A percentile compares a stretch with the other conserved stretches of the same genome.
phyloP scores from a whole-genome alignment of 352 stramenopile genomes.

The Globisporangium okanoganense region DNA sequence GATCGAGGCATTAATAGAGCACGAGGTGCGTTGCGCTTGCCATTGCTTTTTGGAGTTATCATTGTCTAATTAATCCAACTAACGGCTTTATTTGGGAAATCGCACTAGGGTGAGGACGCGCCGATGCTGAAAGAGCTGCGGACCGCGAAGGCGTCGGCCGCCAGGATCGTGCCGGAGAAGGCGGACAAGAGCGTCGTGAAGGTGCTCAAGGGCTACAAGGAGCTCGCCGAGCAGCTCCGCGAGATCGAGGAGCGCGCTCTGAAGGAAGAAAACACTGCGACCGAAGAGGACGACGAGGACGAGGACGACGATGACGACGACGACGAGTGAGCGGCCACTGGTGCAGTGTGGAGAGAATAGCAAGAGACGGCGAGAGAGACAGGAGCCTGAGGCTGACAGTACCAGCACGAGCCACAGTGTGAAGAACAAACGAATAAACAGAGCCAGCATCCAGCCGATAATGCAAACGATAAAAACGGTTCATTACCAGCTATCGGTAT shows the following conservation, averaged over 20 bases:
- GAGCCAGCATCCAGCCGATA: neutral
- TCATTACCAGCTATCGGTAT: neutral
- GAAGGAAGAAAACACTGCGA: constrained; percentile 45
- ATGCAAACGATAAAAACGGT: neutral
- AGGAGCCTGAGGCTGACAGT: neutral
- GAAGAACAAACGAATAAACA: neutral
- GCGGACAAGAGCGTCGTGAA: constrained; percentile 65
- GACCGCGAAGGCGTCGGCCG: constrained; percentile 41
- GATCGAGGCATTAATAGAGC: constrained; percentile 70
- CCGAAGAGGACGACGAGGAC: constrained; percentile 40
- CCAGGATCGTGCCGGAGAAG: constrained; percentile 59
- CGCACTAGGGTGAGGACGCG: constrained; percentile 37
- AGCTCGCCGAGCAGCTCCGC: constrained; percentile 64
- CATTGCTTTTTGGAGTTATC: too few species aligned
- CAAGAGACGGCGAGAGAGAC: neutral
- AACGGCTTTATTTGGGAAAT: neutral
- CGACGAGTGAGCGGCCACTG: constrained; percentile 11
- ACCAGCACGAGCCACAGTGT: neutral
- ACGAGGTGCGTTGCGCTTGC: constrained; percentile 18
- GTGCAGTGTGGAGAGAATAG: constrained; percentile 8
- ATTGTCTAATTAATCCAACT: too few species aligned
- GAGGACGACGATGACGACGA: constrained; percentile 17
- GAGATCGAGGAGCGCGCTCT: constrained; percentile 52
- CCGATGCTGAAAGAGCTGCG: constrained; percentile 69
- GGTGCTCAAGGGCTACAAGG: constrained; percentile 67